Percentiles rank a stretch among this genome's conserved stretches.
phyloP scores from a whole-genome alignment of 371 early-diverging fungal genomes.

The Funneliformis caledonium region DNA sequence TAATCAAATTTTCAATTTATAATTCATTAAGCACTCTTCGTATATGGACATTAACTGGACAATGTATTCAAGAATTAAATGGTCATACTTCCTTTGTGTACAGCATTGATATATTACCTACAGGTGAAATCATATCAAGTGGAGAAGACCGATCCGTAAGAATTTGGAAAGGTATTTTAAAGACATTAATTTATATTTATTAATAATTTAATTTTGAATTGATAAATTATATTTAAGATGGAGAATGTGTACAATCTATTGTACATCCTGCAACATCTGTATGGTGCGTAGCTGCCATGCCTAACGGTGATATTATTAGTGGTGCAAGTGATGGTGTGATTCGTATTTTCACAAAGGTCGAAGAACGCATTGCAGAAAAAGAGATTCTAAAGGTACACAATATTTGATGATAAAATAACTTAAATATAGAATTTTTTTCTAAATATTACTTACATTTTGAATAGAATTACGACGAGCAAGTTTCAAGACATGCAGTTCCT shows the following conservation, averaged over 20 bases:
- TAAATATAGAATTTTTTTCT: too few species aligned
- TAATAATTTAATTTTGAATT: not conserved
- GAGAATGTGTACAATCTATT: constrained; percentile 78
- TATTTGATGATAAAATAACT: not conserved
- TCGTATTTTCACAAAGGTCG: constrained; percentile 77
- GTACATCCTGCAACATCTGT: constrained; percentile 89
- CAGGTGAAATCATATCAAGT: constrained; percentile 83
- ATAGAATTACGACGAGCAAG: constrained; percentile 68
- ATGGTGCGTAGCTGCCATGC: constrained; percentile 82
- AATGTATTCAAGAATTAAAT: constrained; percentile 74
- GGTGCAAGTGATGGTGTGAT: constrained; percentile 86
- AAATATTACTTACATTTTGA: constrained; percentile 42
- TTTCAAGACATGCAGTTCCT: constrained; percentile 77
- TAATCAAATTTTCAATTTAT: not conserved
- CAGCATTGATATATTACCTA: constrained; percentile 67
- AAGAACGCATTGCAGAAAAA: constrained; percentile 66
- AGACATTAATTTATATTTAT: not conserved
- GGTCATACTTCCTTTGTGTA: constrained; percentile 97
- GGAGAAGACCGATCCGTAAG: constrained; percentile 94
- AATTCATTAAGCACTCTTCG: constrained; percentile 69
- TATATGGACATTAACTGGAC: constrained; percentile 79
- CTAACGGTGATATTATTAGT: constrained; percentile 87
- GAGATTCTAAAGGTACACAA: constrained; percentile 56
- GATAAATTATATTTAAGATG: constrained; percentile 49
- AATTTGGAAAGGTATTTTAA: constrained; percentile 78